Percentiles rank a stretch among this genome's conserved stretches.
phyloP scores from a whole-genome alignment of 345 rosid species.

The Kernera saxatilis region DNA sequence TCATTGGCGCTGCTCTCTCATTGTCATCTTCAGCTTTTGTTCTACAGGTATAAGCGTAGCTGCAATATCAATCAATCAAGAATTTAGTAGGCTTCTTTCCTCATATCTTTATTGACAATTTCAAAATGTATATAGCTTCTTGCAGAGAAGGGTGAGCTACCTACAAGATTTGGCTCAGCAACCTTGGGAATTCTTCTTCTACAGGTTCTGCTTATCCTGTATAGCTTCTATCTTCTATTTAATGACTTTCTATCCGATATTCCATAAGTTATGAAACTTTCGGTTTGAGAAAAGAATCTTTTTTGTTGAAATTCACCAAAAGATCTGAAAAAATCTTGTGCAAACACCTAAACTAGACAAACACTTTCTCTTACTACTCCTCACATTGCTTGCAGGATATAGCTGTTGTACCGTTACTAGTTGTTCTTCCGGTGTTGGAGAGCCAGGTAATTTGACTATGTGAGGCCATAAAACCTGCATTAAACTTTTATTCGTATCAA shows the following conservation, averaged over 20 bases:
- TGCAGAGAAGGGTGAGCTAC: conserved; percentile 98
- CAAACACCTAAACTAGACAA: background rate
- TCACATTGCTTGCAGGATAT: conserved; percentile 65
- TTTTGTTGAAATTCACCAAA: background rate
- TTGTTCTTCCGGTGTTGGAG: conserved; percentile 88
- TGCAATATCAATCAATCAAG: background rate
- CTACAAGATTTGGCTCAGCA: conserved; percentile 97
- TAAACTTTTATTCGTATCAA: background rate
- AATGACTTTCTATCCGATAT: background rate
- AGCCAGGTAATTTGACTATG: conserved; percentile 59
- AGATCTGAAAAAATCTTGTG: background rate
- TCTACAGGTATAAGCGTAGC: conserved; percentile 60
- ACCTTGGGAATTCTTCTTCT: conserved; percentile 94
- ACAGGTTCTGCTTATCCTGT: conserved; percentile 52
- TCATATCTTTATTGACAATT: background rate
- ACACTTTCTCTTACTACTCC: background rate
- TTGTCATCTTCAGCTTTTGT: conserved; percentile 97
- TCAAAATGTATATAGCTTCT: conserved; percentile 56
- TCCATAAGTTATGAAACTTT: background rate
- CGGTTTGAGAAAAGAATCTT: background rate
- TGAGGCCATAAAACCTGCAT: background rate
- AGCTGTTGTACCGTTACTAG: conserved; percentile 90
- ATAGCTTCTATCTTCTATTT: conserved; percentile 8
- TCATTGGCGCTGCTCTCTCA: conserved; percentile 96
- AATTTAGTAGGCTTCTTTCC: background rate